Base-by-base conservation (phyloP, 768 basidiomycete genomes). In the Naganishia kalamii region DNA sequence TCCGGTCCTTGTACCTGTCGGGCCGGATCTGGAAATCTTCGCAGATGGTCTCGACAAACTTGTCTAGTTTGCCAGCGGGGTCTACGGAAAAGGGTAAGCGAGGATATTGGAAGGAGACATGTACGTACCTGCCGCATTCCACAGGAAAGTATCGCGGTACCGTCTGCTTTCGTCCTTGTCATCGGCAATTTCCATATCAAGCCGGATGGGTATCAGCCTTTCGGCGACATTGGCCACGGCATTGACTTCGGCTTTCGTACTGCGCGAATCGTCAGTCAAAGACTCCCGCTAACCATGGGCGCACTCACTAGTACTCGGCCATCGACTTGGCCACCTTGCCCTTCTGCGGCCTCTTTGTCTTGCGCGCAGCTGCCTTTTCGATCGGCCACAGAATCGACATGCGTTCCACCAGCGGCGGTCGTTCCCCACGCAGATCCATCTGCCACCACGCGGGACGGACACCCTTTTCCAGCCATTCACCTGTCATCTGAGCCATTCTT, bases 111-210 rank as follows among this genome's bases (percentile, higher is more conserved):
- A 65, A 29, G 17, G 54, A 27, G 12, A 54, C 0, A 25, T 19
- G 35, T 3, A 8, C 85, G n/a, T 63, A 96, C 93, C 94, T 69
- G 88, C 88, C 48, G 93, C 78, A 73, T 99, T 96, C 96, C 94
- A 99, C 48, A 96, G 84, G 79, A 98, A 97, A 0, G 94, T 92
- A 75, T 99, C 96, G 29, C 92, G 85, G 82, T 97, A 87, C 79
- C 88, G 89, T 74, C 89, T 87, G 72, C 90, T 88, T 23, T 68
- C 66, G 30, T 97, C 96, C 5, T 40, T 57, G 23, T 33, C 21
- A 13, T 57, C 54, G 1, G 54, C 37, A 51, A 93, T 87, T 71
- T 99, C 96, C 71, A 97, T 87, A 77, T 99, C 96, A 59, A 99
- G 81, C n/a, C 96, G 85, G 43, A 99, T 88, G 3, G 96, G 96